A percentile compares a stretch with the other conserved stretches of the same genome.
phyloP scores from a whole-genome alignment of 257 asterid species.

The Thymus mandschuricus region DNA sequence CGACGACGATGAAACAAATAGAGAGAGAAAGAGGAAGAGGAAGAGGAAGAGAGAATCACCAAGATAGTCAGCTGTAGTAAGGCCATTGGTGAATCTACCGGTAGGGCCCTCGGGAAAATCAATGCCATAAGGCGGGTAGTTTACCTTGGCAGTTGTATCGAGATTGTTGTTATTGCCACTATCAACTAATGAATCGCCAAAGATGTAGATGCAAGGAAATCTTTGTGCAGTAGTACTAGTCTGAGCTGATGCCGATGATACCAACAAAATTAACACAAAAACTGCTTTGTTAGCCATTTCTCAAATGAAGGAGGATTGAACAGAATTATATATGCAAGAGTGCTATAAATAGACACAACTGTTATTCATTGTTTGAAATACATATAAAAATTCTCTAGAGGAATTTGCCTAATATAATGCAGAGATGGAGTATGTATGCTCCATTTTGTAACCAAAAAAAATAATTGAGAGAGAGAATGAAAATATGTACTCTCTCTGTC shows the following conservation, averaged over 20 bases:
- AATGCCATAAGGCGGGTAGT: slow-evolving; percentile 57
- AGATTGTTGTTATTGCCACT: slow-evolving; percentile 60
- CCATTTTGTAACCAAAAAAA: background rate
- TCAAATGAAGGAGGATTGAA: background rate
- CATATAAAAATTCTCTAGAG: background rate
- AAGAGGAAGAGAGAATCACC: slow-evolving; percentile 12
- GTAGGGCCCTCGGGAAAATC: slow-evolving; percentile 56
- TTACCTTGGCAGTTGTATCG: slow-evolving; percentile 37
- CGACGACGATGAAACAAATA: too few species aligned
- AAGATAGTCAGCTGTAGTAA: slow-evolving; percentile 42
- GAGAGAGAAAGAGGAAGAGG: background rate
- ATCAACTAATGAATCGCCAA: slow-evolving; percentile 63
- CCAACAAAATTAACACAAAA: background rate
- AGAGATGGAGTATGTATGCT: background rate
- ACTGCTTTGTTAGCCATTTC: background rate
- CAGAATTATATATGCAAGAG: background rate
- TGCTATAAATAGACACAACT: background rate
- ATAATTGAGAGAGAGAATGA: too few species aligned
- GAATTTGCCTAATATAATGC: background rate
- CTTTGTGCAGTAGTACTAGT: slow-evolving; percentile 33
- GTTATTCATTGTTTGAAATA: background rate
- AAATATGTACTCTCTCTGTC: too few species aligned
- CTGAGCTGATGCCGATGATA: background rate
- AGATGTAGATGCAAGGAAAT: slow-evolving; percentile 66
- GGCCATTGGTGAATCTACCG: slow-evolving; percentile 67